Evolutionary conservation across 768 basidiomycete genomes (phyloP).

Genomic region (Termitomyces sp.): DNA sequence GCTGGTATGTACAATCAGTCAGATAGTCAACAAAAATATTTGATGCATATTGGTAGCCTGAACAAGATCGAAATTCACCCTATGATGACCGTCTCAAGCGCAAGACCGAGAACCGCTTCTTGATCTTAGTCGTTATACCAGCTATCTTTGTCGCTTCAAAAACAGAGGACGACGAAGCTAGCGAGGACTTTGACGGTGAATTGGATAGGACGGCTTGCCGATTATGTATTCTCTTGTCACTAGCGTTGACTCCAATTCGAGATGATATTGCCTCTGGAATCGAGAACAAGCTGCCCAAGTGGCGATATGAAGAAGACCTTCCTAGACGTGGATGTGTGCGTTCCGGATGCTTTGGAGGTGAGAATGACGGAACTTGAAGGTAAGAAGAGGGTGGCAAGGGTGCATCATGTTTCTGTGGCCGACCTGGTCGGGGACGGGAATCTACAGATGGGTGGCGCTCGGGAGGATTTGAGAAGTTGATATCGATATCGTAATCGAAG

Average conservation of each 20-base stretch:
- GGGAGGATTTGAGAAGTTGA: slow-evolving; percentile 1
- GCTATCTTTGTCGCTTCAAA: slow-evolving; percentile 3
- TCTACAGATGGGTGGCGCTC: neutral
- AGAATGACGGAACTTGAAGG: slow-evolving; percentile 8
- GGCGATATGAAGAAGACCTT: slow-evolving; percentile 2
- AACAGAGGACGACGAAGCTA: slow-evolving; percentile 3
- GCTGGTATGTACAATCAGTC: neutral
- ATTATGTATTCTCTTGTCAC: neutral
- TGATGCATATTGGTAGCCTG: neutral
- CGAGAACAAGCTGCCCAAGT: slow-evolving; percentile 6
- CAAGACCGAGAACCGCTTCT: slow-evolving; percentile 13
- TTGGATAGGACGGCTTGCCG: neutral
- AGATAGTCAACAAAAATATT: neutral
- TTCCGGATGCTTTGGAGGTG: neutral
- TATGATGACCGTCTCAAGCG: slow-evolving; percentile 7
- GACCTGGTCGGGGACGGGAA: neutral
- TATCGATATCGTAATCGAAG: slow-evolving; percentile 10
- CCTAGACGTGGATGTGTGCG: neutral
- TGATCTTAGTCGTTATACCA: slow-evolving; percentile 11
- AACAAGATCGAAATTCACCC: neutral
- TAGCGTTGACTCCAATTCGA: slow-evolving; percentile 6
- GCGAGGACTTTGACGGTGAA: slow-evolving; percentile 1
- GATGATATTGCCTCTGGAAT: slow-evolving; percentile 14
- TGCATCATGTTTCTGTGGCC: neutral
- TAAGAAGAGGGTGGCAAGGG: slow-evolving; percentile 1